A percentile compares a stretch with the other conserved stretches of the same genome.
Conservation (phyloP, 352 stramenopile genomes). For the Aphanomyces cochlioides region DNA sequence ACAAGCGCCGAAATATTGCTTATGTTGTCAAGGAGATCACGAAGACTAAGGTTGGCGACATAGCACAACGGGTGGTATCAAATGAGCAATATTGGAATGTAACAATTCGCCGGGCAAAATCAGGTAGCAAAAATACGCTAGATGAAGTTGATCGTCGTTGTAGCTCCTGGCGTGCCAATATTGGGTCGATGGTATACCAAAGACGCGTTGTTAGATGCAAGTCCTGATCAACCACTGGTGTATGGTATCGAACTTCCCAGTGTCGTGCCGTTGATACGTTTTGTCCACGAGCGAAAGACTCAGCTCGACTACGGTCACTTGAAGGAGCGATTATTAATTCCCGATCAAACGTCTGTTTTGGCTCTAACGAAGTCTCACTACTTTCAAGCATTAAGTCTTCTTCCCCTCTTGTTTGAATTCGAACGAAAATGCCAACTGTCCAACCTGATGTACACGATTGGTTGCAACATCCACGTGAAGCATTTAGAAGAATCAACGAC, state of each 20-base stretch:
- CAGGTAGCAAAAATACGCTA: not conserved
- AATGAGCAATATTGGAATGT: slow-evolving; percentile 58
- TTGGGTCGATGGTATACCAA: slow-evolving; percentile 71
- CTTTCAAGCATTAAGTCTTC: slow-evolving; percentile 74
- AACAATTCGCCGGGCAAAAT: slow-evolving; percentile 45
- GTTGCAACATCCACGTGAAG: slow-evolving; percentile 66
- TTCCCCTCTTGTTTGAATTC: slow-evolving; percentile 85
- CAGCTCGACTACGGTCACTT: slow-evolving; percentile 57
- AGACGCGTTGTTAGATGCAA: slow-evolving; percentile 55
- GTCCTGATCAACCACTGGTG: slow-evolving; percentile 56
- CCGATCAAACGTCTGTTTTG: slow-evolving; percentile 64
- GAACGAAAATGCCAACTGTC: slow-evolving; percentile 86
- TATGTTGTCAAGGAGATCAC: slow-evolving; percentile 57
- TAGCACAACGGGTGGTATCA: slow-evolving; percentile 43
- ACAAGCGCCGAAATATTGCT: slow-evolving; percentile 58
- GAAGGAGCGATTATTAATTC: slow-evolving; percentile 73
- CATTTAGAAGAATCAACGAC: slow-evolving; percentile 76
- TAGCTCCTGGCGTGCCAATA: slow-evolving; percentile 59
- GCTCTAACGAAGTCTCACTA: slow-evolving; percentile 63
- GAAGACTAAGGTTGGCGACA: slow-evolving; percentile 40
- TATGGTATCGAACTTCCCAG: slow-evolving; percentile 65
- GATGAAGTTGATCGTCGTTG: not conserved
- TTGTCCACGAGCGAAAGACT: slow-evolving; percentile 74
- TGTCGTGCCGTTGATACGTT: slow-evolving; percentile 77
- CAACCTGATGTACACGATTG: slow-evolving; percentile 75